These are phyloP conservation scores for Gracilaria vermiculophylla DNA, from an alignment of 23 red algal species.

Conservation along the genomic window DNA sequence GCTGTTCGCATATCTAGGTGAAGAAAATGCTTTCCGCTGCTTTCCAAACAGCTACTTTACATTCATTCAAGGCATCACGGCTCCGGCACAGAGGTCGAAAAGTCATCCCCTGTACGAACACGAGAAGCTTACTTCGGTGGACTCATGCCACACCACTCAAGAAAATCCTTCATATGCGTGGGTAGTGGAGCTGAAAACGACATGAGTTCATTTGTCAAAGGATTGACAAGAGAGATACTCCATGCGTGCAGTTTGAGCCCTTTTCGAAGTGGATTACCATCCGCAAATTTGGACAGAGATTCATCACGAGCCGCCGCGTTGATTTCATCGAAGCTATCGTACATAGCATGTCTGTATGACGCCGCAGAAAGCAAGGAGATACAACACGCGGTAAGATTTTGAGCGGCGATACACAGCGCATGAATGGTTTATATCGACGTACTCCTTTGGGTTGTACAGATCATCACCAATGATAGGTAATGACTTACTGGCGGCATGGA, in stretches of 20 bases:
- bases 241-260: constrained; percentile 77
- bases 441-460: constrained; percentile 62
- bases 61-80: too few relatives aligned
- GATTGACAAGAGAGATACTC: constrained; percentile 38
- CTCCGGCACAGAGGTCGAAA: too few relatives aligned
- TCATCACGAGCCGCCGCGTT: constrained; percentile 38
- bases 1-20: too few relatives aligned
- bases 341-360: constrained; percentile 34
- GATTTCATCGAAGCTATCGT: constrained; percentile 47
- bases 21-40: too few relatives aligned
- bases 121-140: background rate
- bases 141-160: constrained; percentile 39
- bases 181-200: constrained; percentile 47
- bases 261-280: constrained; percentile 58
- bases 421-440: background rate
- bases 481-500: constrained; percentile 40
- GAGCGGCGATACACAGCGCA: background rate
- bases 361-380: background rate
- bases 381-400: background rate
- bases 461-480: constrained; percentile 74
- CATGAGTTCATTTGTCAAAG: constrained; percentile 19
- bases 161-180: constrained; percentile 11
- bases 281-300: background rate
- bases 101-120: too few relatives aligned
- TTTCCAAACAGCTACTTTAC: too few relatives aligned